Conservation (phyloP, 495 filamentous ascomycete species). For the Neurospora sp. region DNA sequence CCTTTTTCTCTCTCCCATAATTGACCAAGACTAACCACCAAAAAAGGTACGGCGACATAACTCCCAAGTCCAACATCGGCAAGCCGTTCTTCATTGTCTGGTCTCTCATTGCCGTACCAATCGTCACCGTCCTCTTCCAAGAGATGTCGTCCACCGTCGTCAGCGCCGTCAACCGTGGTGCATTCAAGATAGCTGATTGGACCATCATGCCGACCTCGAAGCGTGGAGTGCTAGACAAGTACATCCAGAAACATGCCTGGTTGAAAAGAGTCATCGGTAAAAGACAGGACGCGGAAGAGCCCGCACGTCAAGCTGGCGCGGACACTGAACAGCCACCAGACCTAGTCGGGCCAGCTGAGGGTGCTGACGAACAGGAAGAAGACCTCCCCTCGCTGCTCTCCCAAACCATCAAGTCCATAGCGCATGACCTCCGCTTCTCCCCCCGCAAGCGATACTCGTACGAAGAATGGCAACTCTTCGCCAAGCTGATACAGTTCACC, state of each 20-base stretch:
- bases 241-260: not conserved
- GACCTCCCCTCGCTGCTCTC: slow-evolving; percentile 52
- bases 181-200: slow-evolving; percentile 52
- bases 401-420: slow-evolving; percentile 48
- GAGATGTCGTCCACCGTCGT: slow-evolving; percentile 63
- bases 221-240: not conserved
- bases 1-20: not conserved
- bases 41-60: slow-evolving; percentile 54
- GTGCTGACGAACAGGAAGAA: not conserved
- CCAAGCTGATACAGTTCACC: slow-evolving; percentile 33
- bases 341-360: not conserved
- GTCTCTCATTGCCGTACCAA: slow-evolving; percentile 66
- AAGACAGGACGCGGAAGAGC: not conserved
- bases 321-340: not conserved
- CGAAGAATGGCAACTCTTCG: slow-evolving; percentile 61
- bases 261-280: not conserved
- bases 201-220: slow-evolving; percentile 48
- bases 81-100: slow-evolving; percentile 75
- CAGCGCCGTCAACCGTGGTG: slow-evolving; percentile 49
- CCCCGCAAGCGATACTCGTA: slow-evolving; percentile 56
- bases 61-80: slow-evolving; percentile 54
- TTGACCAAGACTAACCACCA: not conserved
- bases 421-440: slow-evolving; percentile 42
- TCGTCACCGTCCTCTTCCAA: slow-evolving; percentile 64
- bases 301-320: not conserved